Evolutionary conservation across 2,329 filamentous ascomycete species (phyloP).

Genomic region (Aspergillus floridensis): DNA sequence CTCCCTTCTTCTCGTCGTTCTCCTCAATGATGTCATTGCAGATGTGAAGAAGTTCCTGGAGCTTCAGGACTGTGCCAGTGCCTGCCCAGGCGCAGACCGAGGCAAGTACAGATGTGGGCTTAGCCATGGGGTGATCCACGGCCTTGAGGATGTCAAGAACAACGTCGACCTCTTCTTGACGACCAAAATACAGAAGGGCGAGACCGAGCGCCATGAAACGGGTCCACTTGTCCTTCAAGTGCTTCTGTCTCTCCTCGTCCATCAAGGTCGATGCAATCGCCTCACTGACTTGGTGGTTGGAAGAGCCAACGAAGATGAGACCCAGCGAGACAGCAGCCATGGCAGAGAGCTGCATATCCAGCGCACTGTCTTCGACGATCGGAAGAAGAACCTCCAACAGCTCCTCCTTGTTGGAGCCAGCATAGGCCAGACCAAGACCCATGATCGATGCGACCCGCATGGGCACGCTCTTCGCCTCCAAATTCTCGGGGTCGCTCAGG

Average conservation of each 20-base stretch:
- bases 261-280: conserved; percentile 89
- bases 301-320: conserved; percentile 88
- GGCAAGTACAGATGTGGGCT: conserved; percentile 88
- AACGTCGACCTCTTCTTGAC: conserved; percentile 98
- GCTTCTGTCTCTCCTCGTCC: conserved; percentile 85
- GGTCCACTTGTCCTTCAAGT: conserved; percentile 97
- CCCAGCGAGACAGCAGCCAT: conserved; percentile 92
- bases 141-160: conserved; percentile 95
- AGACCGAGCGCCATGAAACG: conserved; percentile 93
- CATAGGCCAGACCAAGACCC: conserved; percentile 92
- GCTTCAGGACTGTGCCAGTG: conserved; percentile 92
- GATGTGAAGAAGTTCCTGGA: conserved; percentile 94
- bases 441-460: conserved; percentile 86
- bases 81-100: conserved; percentile 98
- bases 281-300: conserved; percentile 85
- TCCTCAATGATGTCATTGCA: conserved; percentile 98
- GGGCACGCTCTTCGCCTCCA: conserved; percentile 73
- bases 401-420: conserved; percentile 87
- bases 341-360: conserved; percentile 92
- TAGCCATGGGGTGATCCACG: conserved; percentile 94
- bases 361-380: conserved; percentile 76
- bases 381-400: conserved; percentile 82
- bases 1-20: conserved; percentile 88
- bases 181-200: conserved; percentile 90
- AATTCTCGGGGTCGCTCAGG: conserved; percentile 73